Base-by-base conservation (phyloP, 2,329 filamentous ascomycete species). In the Pseudofabraea citricarpa region DNA sequence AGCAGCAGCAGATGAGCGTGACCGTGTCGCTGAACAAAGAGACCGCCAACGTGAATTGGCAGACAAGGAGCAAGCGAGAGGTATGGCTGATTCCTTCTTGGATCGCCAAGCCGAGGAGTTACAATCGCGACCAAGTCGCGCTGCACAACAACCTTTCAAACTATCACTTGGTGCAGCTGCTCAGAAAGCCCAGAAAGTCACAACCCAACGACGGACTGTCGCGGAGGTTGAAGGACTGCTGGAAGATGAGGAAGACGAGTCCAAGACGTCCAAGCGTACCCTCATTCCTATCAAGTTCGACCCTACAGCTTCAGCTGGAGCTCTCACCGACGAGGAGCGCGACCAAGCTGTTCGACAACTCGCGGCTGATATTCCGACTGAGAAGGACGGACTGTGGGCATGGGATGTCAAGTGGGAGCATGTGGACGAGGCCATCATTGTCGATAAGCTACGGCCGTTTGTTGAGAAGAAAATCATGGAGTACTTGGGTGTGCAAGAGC, bases 401-500 rank as follows among this genome's bases (percentile, higher is more conserved):
- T 97, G 90, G 88, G 71, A 85, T 15, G 81, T 98, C 62, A 87
- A 90, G 56, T 98, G 93, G 93, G 85, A 94, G 40, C 88, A 83
- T 65, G 75, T 98, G 62, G 87, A 94, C 60, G 85, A 93, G 48
- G 73, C 76, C 13, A 77, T 93, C 32, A 80, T 97, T 47, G 78
- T 81, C 48, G 87, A 94, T 51, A 90, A 96, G 62, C 79, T 98
- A 55, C 81, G 87, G 58, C 90, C 91, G 22, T 98, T 96, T 68
- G 88, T 97, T 44, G 90, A 95, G 72, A 95, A 95, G 77, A 98
- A 97, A 75, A 88, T 97, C 55, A 85, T 98, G 48, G 93, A 98
- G 66, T 94, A 93, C 57, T 77, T 98, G 38, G 94, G 94, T 47
- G 87, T 98, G 45, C 90, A 97, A 67, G 93, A 98, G 64, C 88